These are phyloP conservation scores for Solanum dulcamara DNA, from an alignment of 257 asterid genomes.

Conservation along the genomic window DNA sequence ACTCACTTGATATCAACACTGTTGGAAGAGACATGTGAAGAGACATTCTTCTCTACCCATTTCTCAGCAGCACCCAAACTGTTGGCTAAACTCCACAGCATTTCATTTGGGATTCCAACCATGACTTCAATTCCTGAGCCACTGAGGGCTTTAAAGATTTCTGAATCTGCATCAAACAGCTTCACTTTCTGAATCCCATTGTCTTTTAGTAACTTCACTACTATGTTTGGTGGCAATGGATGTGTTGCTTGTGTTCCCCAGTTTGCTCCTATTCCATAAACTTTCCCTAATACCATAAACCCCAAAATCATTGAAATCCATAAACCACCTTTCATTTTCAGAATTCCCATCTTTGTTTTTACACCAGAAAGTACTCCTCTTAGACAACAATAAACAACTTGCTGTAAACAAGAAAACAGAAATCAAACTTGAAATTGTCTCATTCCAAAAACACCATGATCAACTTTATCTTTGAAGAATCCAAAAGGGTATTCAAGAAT, in stretches of 20 bases:
- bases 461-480: not conserved
- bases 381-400: not conserved
- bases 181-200: constrained; percentile 80
- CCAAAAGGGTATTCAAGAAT: not conserved
- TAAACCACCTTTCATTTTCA: constrained; percentile 13
- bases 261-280: constrained; percentile 63
- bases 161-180: constrained; percentile 75
- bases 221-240: constrained; percentile 48
- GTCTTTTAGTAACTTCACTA: constrained; percentile 63
- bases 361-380: not conserved
- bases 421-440: not conserved
- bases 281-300: constrained; percentile 22
- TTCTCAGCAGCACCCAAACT: constrained; percentile 69
- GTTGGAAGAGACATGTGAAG: constrained; percentile 55
- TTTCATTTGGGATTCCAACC: constrained; percentile 94
- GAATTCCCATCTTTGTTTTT: constrained; percentile 17
- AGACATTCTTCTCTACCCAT: constrained; percentile 79
- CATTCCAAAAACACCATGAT: not conserved
- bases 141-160: constrained; percentile 41
- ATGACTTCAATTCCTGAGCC: constrained; percentile 89
- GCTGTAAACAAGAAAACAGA: not conserved
- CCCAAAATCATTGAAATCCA: constrained; percentile 8
- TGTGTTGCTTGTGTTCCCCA: constrained; percentile 93
- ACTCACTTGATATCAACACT: constrained; percentile 72
- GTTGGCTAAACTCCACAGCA: constrained; percentile 46